These are phyloP conservation scores for Penicillium manginii DNA, from an alignment of 495 filamentous ascomycete genomes.

Conservation along the genomic window DNA sequence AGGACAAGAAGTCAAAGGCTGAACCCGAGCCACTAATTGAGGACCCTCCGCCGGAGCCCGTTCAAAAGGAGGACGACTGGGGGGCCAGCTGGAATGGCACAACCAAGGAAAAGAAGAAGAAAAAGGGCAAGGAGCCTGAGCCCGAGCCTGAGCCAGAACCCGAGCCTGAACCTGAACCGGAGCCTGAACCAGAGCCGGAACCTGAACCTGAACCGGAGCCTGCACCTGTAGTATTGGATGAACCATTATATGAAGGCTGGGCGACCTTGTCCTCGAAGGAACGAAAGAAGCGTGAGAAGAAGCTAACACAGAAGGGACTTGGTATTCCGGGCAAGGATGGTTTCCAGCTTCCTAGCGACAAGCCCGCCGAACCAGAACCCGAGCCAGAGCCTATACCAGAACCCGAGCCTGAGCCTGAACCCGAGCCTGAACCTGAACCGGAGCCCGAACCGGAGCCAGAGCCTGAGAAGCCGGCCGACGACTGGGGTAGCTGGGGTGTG, in stretches of 20 bases:
- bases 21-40: slow-evolving; percentile 34
- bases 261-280: slow-evolving; percentile 40
- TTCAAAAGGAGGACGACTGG: slow-evolving; percentile 52
- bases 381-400: slow-evolving; percentile 25
- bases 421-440: slow-evolving; percentile 38
- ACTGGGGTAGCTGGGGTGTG: slow-evolving; percentile 43
- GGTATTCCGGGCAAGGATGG: slow-evolving; percentile 30
- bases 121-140: slow-evolving; percentile 31
- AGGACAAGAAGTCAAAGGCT: slow-evolving; percentile 41
- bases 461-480: slow-evolving; percentile 33
- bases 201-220: slow-evolving; percentile 34
- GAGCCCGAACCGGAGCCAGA: slow-evolving; percentile 38
- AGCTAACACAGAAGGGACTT: slow-evolving; percentile 31
- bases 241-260: slow-evolving; percentile 46
- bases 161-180: slow-evolving; percentile 33
- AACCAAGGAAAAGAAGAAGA: slow-evolving; percentile 30
- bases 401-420: slow-evolving; percentile 17
- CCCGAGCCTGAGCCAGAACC: slow-evolving; percentile 28
- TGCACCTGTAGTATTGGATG: slow-evolving; percentile 30
- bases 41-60: slow-evolving; percentile 28
- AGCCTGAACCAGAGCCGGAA: slow-evolving; percentile 22
- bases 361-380: slow-evolving; percentile 16
- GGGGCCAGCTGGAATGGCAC: slow-evolving; percentile 38
- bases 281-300: slow-evolving; percentile 44
- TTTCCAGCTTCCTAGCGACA: slow-evolving; percentile 32